A percentile compares a stretch with the other conserved stretches of the same genome.
Evolutionary conservation across 345 rosid species (phyloP).

Genomic region (Aquilaria malaccensis): DNA sequence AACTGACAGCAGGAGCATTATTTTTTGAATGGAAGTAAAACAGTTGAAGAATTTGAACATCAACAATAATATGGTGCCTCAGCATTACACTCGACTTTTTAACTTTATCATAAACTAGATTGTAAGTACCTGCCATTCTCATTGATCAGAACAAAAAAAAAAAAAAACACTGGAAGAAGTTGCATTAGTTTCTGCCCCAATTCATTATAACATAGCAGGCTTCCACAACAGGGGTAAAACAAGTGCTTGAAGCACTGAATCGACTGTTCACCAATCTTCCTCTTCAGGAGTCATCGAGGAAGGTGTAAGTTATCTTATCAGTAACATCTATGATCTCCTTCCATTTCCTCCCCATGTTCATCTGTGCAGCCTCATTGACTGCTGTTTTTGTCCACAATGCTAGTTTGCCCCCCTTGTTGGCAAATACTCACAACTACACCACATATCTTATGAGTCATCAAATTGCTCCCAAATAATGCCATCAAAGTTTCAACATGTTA

Average conservation of each 20-base stretch:
- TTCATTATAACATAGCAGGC: too few species aligned
- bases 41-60: not conserved
- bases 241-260: constrained; percentile 44
- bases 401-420: constrained; percentile 68
- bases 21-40: not conserved
- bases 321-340: constrained; percentile 69
- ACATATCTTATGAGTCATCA: constrained; percentile 78
- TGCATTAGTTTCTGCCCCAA: too few species aligned
- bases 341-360: constrained; percentile 93
- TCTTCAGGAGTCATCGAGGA: constrained; percentile 73
- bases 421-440: constrained; percentile 94
- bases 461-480: constrained; percentile 98
- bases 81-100: too few species aligned
- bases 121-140: not conserved
- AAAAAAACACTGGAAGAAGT: too few species aligned
- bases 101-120: too few species aligned
- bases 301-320: constrained; percentile 73
- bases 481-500: constrained; percentile 67
- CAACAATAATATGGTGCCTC: too few species aligned
- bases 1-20: not conserved
- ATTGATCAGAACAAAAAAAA: too few species aligned
- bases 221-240: too few species aligned
- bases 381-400: constrained; percentile 91
- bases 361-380: constrained; percentile 89
- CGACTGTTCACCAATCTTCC: constrained; percentile 49